Evolutionary conservation across 805 yeast genomes (phyloP).

Genomic region (Starmerella etchellsii): DNA sequence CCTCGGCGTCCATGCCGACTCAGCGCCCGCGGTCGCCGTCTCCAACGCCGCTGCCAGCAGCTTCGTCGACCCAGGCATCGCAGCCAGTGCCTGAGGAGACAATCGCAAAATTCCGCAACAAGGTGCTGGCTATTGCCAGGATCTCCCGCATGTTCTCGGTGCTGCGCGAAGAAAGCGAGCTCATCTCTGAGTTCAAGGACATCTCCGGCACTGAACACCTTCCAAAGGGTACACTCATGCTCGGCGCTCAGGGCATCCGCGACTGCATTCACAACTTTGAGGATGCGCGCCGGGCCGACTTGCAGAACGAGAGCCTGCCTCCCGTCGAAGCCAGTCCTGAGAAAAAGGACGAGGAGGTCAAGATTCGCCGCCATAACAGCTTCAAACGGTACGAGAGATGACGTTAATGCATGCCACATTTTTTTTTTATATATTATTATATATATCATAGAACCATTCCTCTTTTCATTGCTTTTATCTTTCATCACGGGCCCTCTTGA

Average conservation of each 20-base stretch:
- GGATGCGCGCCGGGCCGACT: conserved; percentile 70
- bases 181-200: conserved; percentile 64
- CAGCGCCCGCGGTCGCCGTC: neutral
- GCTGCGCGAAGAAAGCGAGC: conserved; percentile 76
- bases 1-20: conserved; percentile 13
- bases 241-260: conserved; percentile 70
- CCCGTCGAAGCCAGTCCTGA: conserved; percentile 49
- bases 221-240: conserved; percentile 75
- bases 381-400: conserved; percentile 4
- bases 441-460: no score
- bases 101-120: conserved; percentile 38
- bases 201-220: conserved; percentile 56
- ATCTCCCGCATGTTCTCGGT: conserved; percentile 85
- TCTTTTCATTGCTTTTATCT: no score
- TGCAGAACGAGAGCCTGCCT: conserved; percentile 77
- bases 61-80: neutral
- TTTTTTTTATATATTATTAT: no score
- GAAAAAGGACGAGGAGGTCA: conserved; percentile 31
- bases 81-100: conserved; percentile 19
- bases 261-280: conserved; percentile 60
- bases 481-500: conserved; percentile 12
- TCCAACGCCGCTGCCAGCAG: neutral
- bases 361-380: conserved; percentile 31
- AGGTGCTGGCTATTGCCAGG: conserved; percentile 91
- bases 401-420: neutral